Conservation (phyloP, 2,329 filamentous ascomycete genomes). For the Zelopaecilomyces penicillatus region DNA sequence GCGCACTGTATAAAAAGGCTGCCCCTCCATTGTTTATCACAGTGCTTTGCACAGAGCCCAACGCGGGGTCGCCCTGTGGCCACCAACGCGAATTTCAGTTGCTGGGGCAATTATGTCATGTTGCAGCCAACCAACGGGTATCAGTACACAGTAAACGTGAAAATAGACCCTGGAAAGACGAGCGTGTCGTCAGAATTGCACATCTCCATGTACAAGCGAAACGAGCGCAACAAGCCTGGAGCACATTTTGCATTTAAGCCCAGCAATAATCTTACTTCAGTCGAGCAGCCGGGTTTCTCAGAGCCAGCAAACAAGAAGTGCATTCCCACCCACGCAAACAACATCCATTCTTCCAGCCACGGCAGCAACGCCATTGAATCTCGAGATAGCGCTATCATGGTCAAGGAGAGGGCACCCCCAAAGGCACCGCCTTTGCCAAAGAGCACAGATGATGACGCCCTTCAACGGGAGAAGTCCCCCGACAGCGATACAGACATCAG, state of each 20-base stretch:
- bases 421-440: constrained; percentile 35
- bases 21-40: constrained; percentile 4
- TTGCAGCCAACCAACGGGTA: background rate
- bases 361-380: constrained; percentile 1
- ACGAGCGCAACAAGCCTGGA: constrained; percentile 18
- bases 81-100: constrained; percentile 12
- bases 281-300: constrained; percentile 14
- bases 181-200: constrained; percentile 6
- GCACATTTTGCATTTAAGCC: constrained; percentile 24
- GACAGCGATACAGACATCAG: constrained; percentile 27
- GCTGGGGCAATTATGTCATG: constrained; percentile 23
- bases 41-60: constrained; percentile 6
- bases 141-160: constrained; percentile 12
- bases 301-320: constrained; percentile 2
- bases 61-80: constrained; percentile 2
- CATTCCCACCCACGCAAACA: constrained; percentile 3
- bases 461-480: constrained; percentile 18
- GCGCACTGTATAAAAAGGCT: constrained; percentile 4
- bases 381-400: constrained; percentile 29
- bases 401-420: constrained; percentile 37
- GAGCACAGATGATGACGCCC: constrained; percentile 21
- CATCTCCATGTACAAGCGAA: constrained; percentile 11
- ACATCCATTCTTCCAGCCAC: background rate
- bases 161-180: constrained; percentile 9
- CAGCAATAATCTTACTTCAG: constrained; percentile 20